phyloP scores from a whole-genome alignment of 495 filamentous ascomycete species.

The Xylaria grammica region DNA sequence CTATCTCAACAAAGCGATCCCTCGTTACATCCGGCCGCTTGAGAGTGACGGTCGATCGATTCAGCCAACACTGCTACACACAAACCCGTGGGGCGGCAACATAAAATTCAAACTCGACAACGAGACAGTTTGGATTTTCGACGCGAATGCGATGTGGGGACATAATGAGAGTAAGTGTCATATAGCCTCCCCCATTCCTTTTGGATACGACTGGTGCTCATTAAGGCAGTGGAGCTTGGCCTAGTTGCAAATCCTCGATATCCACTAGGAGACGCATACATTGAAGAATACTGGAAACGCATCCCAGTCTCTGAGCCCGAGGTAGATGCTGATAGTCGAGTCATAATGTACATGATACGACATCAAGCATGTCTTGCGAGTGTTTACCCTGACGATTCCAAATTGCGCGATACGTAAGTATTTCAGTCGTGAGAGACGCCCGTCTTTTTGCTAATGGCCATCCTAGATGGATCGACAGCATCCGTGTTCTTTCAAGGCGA shows the following conservation, averaged over 20 bases:
- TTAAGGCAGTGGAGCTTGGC: slow-evolving; percentile 40
- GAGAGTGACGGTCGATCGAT: slow-evolving; percentile 46
- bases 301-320: slow-evolving; percentile 33
- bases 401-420: background rate
- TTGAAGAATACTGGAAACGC: slow-evolving; percentile 31
- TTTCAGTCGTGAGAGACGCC: background rate
- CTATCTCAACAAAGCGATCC: slow-evolving; percentile 44
- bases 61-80: slow-evolving; percentile 51
- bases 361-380: slow-evolving; percentile 16
- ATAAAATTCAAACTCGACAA: slow-evolving; percentile 41
- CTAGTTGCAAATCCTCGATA: slow-evolving; percentile 37
- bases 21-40: slow-evolving; percentile 42
- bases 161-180: slow-evolving; percentile 49
- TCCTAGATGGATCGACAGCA: background rate
- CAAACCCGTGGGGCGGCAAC: slow-evolving; percentile 54
- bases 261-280: slow-evolving; percentile 28
- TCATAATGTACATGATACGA: slow-evolving; percentile 35
- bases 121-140: slow-evolving; percentile 47
- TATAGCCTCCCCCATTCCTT: background rate
- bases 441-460: background rate
- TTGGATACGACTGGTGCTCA: background rate
- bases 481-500: background rate
- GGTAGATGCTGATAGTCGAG: slow-evolving; percentile 38
- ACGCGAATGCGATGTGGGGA: slow-evolving; percentile 51
- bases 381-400: background rate